Conservation (phyloP, 2,329 filamentous ascomycete genomes). For the Madurella mycetomatis region DNA sequence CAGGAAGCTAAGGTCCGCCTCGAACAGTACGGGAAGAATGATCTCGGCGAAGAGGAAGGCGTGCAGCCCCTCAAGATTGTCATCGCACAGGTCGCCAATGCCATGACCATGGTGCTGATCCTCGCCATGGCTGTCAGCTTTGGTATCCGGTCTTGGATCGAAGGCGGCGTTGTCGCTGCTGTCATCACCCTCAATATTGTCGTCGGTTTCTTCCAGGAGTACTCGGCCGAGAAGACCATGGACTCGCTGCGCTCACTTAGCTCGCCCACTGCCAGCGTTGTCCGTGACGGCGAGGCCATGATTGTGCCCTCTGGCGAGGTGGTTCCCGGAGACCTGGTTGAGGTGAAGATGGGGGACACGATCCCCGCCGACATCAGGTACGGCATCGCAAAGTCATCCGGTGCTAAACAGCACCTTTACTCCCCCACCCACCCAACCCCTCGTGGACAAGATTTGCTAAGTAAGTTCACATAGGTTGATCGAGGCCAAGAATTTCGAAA, state of each 20-base stretch:
- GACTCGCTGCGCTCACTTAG: constrained; percentile 57
- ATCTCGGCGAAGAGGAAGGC: constrained; percentile 65
- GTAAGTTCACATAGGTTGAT: constrained; percentile 39
- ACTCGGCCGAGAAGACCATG: constrained; percentile 59
- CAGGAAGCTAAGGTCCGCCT: constrained; percentile 56
- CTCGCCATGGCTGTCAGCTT: constrained; percentile 69
- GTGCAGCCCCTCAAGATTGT: constrained; percentile 69
- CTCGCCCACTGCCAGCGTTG: constrained; percentile 55
- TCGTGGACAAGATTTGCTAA: no score
- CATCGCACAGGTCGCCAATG: constrained; percentile 68
- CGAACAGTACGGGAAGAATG: constrained; percentile 60
- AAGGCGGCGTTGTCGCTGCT: constrained; percentile 62
- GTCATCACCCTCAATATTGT: constrained; percentile 66
- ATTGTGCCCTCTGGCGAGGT: constrained; percentile 61
- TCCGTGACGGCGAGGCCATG: constrained; percentile 51
- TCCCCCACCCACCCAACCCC: no score
- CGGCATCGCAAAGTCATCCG: constrained; percentile 30
- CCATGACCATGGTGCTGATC: constrained; percentile 72
- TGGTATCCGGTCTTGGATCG: constrained; percentile 62
- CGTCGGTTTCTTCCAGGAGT: constrained; percentile 60
- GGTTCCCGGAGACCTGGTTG: constrained; percentile 64
- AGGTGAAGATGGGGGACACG: constrained; percentile 67
- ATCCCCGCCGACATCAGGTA: constrained; percentile 65
- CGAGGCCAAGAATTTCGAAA: constrained; percentile 68
- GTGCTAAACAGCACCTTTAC: neutral